Evolutionary conservation across 208 protist species (phyloP).

Genomic region (Acanthamoeba royreba): DNA sequence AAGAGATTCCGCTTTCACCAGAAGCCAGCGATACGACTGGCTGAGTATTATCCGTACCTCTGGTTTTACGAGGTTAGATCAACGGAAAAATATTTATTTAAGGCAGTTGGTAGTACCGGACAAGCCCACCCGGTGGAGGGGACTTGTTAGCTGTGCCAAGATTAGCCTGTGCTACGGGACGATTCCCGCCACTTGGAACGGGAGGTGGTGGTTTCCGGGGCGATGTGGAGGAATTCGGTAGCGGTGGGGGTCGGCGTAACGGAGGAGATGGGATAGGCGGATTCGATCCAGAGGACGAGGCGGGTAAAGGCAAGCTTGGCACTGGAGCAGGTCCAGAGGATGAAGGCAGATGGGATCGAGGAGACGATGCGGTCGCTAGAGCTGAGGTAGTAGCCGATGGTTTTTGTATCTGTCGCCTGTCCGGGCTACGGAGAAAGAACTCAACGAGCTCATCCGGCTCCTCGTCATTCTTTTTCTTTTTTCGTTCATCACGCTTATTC

Average conservation of each 20-base stretch:
- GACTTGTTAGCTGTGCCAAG: too few relatives aligned
- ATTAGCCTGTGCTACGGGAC: too few relatives aligned
- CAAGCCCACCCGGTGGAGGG: too few relatives aligned
- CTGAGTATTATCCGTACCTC: too few relatives aligned
- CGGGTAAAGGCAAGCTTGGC: not conserved
- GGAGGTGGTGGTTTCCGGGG: not conserved
- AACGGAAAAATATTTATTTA: too few relatives aligned
- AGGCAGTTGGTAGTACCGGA: too few relatives aligned
- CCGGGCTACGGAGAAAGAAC: not conserved
- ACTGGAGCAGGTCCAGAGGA: not conserved
- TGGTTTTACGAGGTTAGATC: too few relatives aligned
- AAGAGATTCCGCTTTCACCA: not conserved
- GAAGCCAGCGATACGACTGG: not conserved
- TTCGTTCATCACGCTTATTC: not conserved
- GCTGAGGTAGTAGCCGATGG: not conserved
- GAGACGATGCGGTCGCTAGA: not conserved
- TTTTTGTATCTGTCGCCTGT: not conserved
- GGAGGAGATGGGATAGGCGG: not conserved
- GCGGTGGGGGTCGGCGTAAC: not conserved
- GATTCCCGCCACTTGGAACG: not conserved
- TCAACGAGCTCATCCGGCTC: conserved; percentile 40
- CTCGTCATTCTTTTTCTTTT: not conserved
- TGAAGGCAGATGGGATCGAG: not conserved
- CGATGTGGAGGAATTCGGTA: not conserved
- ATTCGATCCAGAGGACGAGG: not conserved